A percentile compares a stretch with the other conserved stretches of the same genome.
These are phyloP conservation scores for Periconia sp. DNA, from an alignment of 2,329 filamentous ascomycete genomes.

Conservation along the genomic window DNA sequence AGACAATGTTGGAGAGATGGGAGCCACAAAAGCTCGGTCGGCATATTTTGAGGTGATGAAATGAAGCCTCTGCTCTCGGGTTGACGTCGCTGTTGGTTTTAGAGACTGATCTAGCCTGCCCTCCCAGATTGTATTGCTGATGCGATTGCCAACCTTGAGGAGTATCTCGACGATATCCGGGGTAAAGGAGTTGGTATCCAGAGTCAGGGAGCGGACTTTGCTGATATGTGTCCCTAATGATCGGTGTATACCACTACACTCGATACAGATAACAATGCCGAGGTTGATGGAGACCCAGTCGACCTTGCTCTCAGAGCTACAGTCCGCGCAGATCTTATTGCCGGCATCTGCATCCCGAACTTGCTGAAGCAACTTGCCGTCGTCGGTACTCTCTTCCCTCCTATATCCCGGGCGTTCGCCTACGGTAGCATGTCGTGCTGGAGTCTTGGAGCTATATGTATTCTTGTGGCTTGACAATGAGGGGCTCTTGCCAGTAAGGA, in stretches of 20 bases:
- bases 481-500: conserved; percentile 89
- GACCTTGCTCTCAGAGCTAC: conserved; percentile 87
- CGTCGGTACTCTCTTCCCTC: conserved; percentile 75
- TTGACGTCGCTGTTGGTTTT: conserved; percentile 79
- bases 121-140: conserved; percentile 98
- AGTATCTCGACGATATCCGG: conserved; percentile 95
- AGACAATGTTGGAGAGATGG: conserved; percentile 75
- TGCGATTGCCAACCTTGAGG: conserved; percentile 86
- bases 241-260: conserved; percentile 96
- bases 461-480: conserved; percentile 67
- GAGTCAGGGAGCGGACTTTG: conserved; percentile 91
- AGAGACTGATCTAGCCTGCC: conserved; percentile 74
- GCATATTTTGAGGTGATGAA: conserved; percentile 97
- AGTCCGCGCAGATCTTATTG: conserved; percentile 94
- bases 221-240: conserved; percentile 97
- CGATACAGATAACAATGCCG: conserved; percentile 94
- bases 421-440: conserved; percentile 86
- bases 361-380: conserved; percentile 83
- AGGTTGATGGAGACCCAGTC: conserved; percentile 99
- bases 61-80: conserved; percentile 85
- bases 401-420: conserved; percentile 81
- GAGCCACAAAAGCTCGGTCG: conserved; percentile 80
- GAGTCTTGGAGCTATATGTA: conserved; percentile 61
- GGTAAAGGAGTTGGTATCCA: conserved; percentile 96
- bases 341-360: conserved; percentile 90